Conservation (phyloP, 306 rosid genomes). For the cucumber (Cucumis sativus) region Cucumber_9930_V3 NC_026661.2:3193001-3193500, state of each 20-base stretch:
- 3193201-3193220: not conserved
- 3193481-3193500: not conserved
- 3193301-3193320: not conserved
- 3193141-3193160: not conserved
- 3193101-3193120: not conserved
- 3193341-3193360: not conserved
- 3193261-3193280: not conserved
- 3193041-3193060: constrained; percentile 84
- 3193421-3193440: not conserved
- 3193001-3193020: constrained; percentile 37
- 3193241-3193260: not conserved
- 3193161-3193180: not conserved
- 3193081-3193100: constrained; percentile 61
- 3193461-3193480: not conserved
- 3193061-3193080: constrained; percentile 52
- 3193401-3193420: not conserved
- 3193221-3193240: not conserved
- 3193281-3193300: not conserved
- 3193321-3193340: not conserved
- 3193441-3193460: not conserved
- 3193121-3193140: not conserved
- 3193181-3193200: not conserved
- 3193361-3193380: not conserved
- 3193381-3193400: not conserved
- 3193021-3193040: constrained; percentile 68